These are phyloP conservation scores for Raffaelea deltoideospora DNA, from an alignment of 2,329 filamentous ascomycete genomes.

Conservation along the genomic window DNA sequence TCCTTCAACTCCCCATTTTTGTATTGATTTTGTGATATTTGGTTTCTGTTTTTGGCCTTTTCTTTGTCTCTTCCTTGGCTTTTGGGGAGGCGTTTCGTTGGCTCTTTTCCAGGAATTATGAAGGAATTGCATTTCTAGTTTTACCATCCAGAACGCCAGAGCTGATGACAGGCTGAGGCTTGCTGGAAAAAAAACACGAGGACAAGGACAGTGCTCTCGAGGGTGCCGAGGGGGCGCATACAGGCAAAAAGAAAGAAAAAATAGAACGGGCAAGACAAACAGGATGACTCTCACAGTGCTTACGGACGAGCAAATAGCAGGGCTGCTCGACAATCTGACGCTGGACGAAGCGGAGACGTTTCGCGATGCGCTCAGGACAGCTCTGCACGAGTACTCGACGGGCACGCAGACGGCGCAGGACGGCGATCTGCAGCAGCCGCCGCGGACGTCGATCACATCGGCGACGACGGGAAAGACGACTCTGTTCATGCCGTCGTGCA, in stretches of 20 bases:
- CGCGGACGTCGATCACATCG: slow-evolving; percentile 32
- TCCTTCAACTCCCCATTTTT: no score
- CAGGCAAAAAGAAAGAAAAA: background rate
- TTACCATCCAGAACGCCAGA: no score
- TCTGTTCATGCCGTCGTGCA: slow-evolving; percentile 60
- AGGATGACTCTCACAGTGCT: slow-evolving; percentile 43
- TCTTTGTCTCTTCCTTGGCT: background rate
- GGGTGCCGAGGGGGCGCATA: no score
- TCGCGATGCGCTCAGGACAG: slow-evolving; percentile 28
- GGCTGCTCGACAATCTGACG: slow-evolving; percentile 37
- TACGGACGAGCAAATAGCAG: slow-evolving; percentile 39
- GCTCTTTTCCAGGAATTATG: no score
- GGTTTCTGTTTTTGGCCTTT: background rate
- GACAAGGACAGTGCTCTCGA: no score
- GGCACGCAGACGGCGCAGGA: slow-evolving; percentile 28
- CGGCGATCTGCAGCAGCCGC: slow-evolving; percentile 38
- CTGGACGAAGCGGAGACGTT: slow-evolving; percentile 37
- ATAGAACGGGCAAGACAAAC: background rate
- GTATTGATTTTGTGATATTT: no score
- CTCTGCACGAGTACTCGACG: slow-evolving; percentile 48
- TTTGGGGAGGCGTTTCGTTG: background rate
- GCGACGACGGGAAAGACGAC: slow-evolving; percentile 39
- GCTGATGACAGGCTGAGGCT: no score
- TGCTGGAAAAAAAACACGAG: background rate
- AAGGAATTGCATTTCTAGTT: no score